Conservation (phyloP, 371 early-diverging fungal species). For the Circinella minor region DNA sequence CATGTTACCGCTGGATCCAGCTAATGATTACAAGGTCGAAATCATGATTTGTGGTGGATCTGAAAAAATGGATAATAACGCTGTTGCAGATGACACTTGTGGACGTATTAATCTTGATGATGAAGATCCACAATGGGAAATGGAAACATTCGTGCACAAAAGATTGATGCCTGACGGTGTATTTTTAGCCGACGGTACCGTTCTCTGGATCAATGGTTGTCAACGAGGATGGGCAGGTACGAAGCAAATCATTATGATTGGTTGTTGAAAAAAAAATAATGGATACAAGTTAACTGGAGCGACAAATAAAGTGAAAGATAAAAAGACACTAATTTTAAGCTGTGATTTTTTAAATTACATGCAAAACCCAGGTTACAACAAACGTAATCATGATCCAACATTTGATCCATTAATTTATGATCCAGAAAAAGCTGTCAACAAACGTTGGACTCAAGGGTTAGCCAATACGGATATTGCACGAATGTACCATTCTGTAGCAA, state of each 20-base stretch:
- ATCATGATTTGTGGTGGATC: constrained; percentile 68
- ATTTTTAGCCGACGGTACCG: constrained; percentile 60
- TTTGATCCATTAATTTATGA: constrained; percentile 64
- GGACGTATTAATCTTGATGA: constrained; percentile 57
- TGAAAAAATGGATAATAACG: constrained; percentile 34
- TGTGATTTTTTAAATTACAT: no score
- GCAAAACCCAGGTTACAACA: constrained; percentile 25
- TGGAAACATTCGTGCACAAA: constrained; percentile 57
- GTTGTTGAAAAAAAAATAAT: background rate
- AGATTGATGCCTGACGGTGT: constrained; percentile 68
- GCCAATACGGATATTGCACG: constrained; percentile 62
- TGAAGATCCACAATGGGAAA: constrained; percentile 59
- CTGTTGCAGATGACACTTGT: constrained; percentile 49
- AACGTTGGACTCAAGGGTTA: constrained; percentile 46
- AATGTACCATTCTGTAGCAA: constrained; percentile 72
- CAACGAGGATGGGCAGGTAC: constrained; percentile 61
- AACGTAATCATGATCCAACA: constrained; percentile 55
- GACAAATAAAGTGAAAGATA: no score
- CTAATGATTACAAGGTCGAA: constrained; percentile 60
- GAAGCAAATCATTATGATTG: background rate
- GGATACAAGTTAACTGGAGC: no score
- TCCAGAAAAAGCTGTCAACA: constrained; percentile 38
- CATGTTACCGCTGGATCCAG: constrained; percentile 61
- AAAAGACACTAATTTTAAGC: background rate
- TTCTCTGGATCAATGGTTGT: constrained; percentile 66